Evolutionary conservation across 345 rosid genomes (phyloP), one percentile per base, ranked within the genome.

Genomic region (Boechera stricta): DNA sequence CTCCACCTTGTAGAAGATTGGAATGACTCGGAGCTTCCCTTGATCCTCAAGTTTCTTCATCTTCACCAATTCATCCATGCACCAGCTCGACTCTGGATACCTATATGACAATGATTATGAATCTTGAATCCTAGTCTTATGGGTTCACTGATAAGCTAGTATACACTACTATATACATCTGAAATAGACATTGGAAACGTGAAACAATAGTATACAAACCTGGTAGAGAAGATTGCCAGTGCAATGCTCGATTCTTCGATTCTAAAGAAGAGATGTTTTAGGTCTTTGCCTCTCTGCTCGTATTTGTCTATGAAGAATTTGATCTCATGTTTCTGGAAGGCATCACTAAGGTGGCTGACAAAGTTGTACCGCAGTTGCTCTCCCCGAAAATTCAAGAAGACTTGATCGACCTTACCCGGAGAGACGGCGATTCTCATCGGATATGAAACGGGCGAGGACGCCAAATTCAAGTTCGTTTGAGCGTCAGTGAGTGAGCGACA

Each of bases 351-450:
- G 5, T 69, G 69, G 32, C 57, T 76, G 0, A 69, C 10, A 68
- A 76, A 76, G 36, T 5, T 42, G n/a, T 38, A 29, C 0, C 79
- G 69, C 0, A 76, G 1, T 21, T 21, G 12, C 0, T 52, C 63
- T 51, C 79, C 74, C 0, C 74, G 36, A 38, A 28, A 60, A 1
- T 39, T 75, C 0, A 59, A 18, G 78, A 65, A 65, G 10, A 65
- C 68, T 28, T 44, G 52, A 62, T 21, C 2, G 24, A n/a, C 52
- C 52, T 47, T 47, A 47, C 24, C 4, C 9, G 10, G 24, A 47
- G 52, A 47, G 7, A 45, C 49, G 18, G 18, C 3, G 3, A 15
- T 45, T 15, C 49, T 45, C 49, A 13, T 5, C 3, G 16, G 49
- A 13, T 45, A 45, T 45, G 6, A 45, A 45, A 13, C 49, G 16